Conservation (phyloP, 495 filamentous ascomycete species). For the Aspergillus avenaceus region DNA sequence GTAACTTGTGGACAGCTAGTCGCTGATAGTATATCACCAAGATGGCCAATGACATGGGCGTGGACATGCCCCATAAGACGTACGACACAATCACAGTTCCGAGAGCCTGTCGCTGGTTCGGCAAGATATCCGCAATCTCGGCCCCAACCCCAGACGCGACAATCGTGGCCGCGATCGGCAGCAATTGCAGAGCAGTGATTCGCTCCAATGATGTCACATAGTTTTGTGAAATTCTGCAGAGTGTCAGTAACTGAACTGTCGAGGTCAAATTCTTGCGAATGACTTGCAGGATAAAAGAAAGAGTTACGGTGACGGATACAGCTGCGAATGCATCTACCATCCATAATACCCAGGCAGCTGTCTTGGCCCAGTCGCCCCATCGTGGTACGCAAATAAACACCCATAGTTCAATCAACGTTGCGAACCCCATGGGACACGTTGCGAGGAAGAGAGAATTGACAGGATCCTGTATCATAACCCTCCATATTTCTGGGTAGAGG, state of each 20-base stretch:
- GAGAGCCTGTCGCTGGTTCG: conserved; percentile 20
- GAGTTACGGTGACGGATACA: conserved; percentile 30
- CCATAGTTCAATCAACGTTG: conserved; percentile 49
- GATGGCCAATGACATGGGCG: conserved; percentile 37
- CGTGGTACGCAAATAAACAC: conserved; percentile 39
- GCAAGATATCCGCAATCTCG: conserved; percentile 31
- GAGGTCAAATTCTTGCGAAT: background rate
- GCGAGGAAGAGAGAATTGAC: conserved; percentile 43
- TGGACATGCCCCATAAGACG: conserved; percentile 42
- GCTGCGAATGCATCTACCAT: conserved; percentile 40
- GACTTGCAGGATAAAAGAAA: conserved; percentile 41
- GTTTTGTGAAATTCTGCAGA: conserved; percentile 29
- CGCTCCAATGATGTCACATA: conserved; percentile 32
- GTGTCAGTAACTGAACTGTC: background rate
- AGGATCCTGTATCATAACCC: conserved; percentile 43
- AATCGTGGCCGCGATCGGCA: conserved; percentile 45
- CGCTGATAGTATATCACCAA: conserved; percentile 49
- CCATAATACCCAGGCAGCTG: conserved; percentile 42
- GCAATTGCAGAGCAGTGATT: conserved; percentile 43
- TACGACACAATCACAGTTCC: conserved; percentile 42
- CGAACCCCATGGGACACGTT: conserved; percentile 46
- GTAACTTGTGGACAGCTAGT: conserved; percentile 41
- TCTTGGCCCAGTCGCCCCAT: conserved; percentile 33
- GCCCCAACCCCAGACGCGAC: conserved; percentile 42
- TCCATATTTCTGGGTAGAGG: conserved; percentile 44